Evolutionary conservation across 2,329 filamentous ascomycete genomes (phyloP), one percentile per base, ranked within the genome.

Genomic region (Sporothrix dimorphospora): DNA sequence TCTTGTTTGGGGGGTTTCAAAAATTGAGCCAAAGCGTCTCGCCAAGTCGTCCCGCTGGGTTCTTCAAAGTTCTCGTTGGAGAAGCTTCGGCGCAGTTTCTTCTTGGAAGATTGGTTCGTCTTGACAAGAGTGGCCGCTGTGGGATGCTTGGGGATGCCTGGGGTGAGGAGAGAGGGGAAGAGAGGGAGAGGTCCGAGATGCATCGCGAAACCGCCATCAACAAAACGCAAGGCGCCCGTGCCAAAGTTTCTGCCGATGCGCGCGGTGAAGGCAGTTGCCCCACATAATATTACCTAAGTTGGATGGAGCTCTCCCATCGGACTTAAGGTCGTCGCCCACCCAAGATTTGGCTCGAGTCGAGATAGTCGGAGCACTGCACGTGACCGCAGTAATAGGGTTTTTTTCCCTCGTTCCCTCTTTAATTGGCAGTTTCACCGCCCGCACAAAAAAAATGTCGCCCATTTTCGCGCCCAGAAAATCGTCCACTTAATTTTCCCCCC

Each of bases 251-350:
- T 72, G 71, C 71, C 27, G 42, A 9, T 3, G 27, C 24, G 65
- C 27, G 65, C 65, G 65, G 45, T 67, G 45, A 67, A 21, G 45
- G 11, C 1, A 40, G 21, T 4, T 7, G 42, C 16, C 45, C 40
- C 42, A 47, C 40, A 11, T 30, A 34, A 24, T 1, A 34, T 63
- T 47, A 42, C 3, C 9, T 69, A 63, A 69, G 4, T 27, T 8
- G 2, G 11, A 9, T 16, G n/a, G 38, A 12, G 24, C 42, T 34
- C 16, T n/a, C 16, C 14, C 59, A 45, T 27, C 38, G 38, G 59
- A 45, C n/a, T 65, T 45, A 27, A 27, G 38, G 27, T 73, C 71
- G 72, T 74, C 69, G 68, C 73, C 73, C 30, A 74, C 73, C 73
- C 34, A 45, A 27, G 38, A 42, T 19, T 16, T 34, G 14, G 53